A percentile compares a stretch with the other conserved stretches of the same genome.
Conservation (phyloP, 768 basidiomycete species). For the Serendipita sp. region DNA sequence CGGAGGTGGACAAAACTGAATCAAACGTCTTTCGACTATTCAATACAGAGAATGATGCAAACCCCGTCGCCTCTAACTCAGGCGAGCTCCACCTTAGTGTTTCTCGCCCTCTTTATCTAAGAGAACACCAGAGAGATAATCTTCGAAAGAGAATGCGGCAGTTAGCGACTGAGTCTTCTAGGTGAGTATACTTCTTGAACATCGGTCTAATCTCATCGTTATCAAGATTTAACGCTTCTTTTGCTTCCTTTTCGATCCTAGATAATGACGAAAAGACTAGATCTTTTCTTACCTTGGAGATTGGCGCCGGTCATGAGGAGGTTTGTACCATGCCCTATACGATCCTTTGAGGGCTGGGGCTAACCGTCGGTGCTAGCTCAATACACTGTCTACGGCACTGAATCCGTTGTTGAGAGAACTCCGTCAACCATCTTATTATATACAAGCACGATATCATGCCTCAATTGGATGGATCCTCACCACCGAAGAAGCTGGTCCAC, state of each 20-base stretch:
- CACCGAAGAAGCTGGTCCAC: background rate
- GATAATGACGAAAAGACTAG: constrained; percentile 69
- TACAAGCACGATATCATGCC: constrained; percentile 22
- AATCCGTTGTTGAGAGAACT: constrained; percentile 17
- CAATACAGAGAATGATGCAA: constrained; percentile 9
- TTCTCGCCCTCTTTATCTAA: constrained; percentile 64
- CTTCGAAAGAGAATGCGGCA: constrained; percentile 45
- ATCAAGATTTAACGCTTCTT: constrained; percentile 53
- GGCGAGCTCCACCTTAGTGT: constrained; percentile 69
- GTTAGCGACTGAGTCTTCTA: constrained; percentile 33
- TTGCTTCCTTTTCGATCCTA: constrained; percentile 52
- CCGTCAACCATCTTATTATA: constrained; percentile 23
- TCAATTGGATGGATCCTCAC: background rate
- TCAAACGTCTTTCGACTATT: background rate
- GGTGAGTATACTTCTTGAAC: constrained; percentile 19
- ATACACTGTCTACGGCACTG: constrained; percentile 15
- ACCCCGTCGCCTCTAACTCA: background rate
- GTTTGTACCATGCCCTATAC: constrained; percentile 26
- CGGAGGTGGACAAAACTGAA: constrained; percentile 3
- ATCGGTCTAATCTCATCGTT: background rate
- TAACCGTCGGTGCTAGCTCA: constrained; percentile 15
- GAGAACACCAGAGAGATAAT: constrained; percentile 62
- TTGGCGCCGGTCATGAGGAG: constrained; percentile 71
- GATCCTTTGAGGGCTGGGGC: no score
- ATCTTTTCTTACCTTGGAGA: constrained; percentile 62